Base-by-base conservation (phyloP, 805 yeast species). In the Candida stauntonica region DNA sequence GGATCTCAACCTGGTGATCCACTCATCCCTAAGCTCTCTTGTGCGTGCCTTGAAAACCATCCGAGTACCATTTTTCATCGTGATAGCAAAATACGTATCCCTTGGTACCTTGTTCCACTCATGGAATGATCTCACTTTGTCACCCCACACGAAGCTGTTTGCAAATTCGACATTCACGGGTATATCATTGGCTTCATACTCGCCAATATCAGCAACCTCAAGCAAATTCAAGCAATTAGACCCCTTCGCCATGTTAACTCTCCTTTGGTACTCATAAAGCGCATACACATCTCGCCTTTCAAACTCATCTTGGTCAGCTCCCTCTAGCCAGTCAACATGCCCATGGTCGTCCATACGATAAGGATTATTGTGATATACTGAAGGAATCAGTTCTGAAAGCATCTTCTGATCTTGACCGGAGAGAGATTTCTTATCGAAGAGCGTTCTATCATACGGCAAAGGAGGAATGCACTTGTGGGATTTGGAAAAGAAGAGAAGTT, bases 151-250 rank as follows among this genome's bases (percentile, higher is more conserved):
- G 4, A 64, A 33, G 15, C 40, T 35, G 31, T 58, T 54, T 6
- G 68, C 64, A 9, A 51, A 19, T 26, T 57, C 61, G 11, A 62
- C 51, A 11, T 56, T 34, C 2, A 36, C 14, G 1, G 62, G 50
- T 7, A 58, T 38, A 2, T 59, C 58, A 1, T 41, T 32, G 1
- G 44, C 35, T 4, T 57, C 46, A n/a, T 71, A 62, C 3, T 61
- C 51, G 14, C 51, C 42, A 4, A 82, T 63, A 0, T 60, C 61
- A 7, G 51, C 55, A 2, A 84, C 67, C 7, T 69, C 65, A 16
- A 72, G 57, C 36, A 89, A 47, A 52, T 87, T 86, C 7, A 89
- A 51, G 12, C 83, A 61, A 0, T 79, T 79, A 0, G 95, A 72
- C 36, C 73, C 72, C 1, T 75, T 56, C 5, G 86, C 57, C 38